Evolutionary conservation across 176 grass and related monocot species (phyloP).

Genomic region (Oryza meyeriana): DNA sequence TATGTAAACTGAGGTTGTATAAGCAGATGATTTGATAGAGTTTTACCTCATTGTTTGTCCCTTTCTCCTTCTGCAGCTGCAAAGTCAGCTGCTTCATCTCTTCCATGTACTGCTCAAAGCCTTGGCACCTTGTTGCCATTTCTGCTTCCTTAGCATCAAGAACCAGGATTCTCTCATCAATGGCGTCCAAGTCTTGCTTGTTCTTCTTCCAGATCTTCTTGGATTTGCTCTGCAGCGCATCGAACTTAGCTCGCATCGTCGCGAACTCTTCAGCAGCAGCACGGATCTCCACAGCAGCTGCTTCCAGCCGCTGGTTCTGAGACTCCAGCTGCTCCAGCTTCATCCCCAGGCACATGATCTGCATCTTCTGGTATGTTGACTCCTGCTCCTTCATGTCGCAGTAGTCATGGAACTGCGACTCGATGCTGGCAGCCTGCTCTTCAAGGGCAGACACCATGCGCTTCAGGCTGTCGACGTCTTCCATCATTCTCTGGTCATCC

Average conservation of each 20-base stretch:
- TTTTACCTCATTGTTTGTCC: slow-evolving; percentile 27
- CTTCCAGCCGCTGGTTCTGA: slow-evolving; percentile 63
- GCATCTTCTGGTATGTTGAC: slow-evolving; percentile 74
- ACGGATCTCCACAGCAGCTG: slow-evolving; percentile 12
- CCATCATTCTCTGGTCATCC: slow-evolving; percentile 2
- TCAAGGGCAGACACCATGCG: slow-evolving; percentile 39
- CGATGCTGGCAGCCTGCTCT: slow-evolving; percentile 33
- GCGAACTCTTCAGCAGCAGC: slow-evolving; percentile 26
- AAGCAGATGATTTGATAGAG: background rate
- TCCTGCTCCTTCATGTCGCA: slow-evolving; percentile 66
- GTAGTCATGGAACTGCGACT: slow-evolving; percentile 64
- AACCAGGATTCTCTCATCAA: slow-evolving; percentile 34
- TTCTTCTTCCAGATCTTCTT: slow-evolving; percentile 43
- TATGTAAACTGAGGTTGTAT: background rate
- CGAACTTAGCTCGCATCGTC: slow-evolving; percentile 32
- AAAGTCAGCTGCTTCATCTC: slow-evolving; percentile 51
- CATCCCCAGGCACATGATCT: slow-evolving; percentile 84
- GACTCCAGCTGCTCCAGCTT: slow-evolving; percentile 74
- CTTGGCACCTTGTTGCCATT: slow-evolving; percentile 33
- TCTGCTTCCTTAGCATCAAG: slow-evolving; percentile 49
- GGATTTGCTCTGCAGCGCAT: slow-evolving; percentile 38
- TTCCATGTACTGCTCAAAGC: slow-evolving; percentile 42
- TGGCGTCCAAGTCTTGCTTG: slow-evolving; percentile 22
- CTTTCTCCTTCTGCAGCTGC: slow-evolving; percentile 49
- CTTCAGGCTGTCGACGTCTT: slow-evolving; percentile 57